Evolutionary conservation across 129 eudicot genomes (phyloP).

Genomic region (Centrapalus pauciflorus): DNA sequence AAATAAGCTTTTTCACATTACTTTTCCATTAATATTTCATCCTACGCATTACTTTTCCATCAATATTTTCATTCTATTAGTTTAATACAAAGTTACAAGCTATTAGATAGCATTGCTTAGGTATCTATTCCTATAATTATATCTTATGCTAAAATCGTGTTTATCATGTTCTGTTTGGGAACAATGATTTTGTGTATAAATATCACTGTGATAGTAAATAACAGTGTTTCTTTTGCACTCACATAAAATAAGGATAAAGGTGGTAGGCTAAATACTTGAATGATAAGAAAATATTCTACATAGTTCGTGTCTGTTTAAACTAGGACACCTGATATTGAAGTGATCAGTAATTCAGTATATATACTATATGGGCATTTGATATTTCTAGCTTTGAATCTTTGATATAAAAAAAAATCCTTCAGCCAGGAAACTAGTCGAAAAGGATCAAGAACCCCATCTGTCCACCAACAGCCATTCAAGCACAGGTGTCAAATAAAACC

Average conservation of each 20-base stretch:
- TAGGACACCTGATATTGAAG: not conserved
- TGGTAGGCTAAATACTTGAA: not conserved
- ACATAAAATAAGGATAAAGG: not conserved
- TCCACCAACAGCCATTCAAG: not conserved
- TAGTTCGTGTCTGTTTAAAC: not conserved
- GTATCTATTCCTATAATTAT: not conserved
- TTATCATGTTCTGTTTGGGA: not conserved
- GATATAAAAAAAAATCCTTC: not conserved
- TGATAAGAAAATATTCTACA: not conserved
- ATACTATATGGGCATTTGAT: not conserved
- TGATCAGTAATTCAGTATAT: not conserved
- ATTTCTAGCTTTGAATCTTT: not conserved
- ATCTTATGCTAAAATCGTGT: not conserved
- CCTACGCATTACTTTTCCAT: not conserved
- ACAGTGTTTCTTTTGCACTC: not conserved
- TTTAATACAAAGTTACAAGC: not conserved
- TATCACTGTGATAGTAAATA: not conserved
- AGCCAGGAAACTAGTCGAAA: not conserved
- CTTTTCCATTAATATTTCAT: no score
- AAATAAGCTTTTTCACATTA: no score
- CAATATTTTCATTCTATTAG: not conserved
- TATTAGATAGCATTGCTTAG: not conserved
- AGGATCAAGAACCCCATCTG: not conserved
- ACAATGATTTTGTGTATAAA: not conserved
- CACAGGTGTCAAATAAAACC: not conserved